Base-by-base conservation (phyloP, 495 filamentous ascomycete species). In the Oleoguttula mirabilis region DNA sequence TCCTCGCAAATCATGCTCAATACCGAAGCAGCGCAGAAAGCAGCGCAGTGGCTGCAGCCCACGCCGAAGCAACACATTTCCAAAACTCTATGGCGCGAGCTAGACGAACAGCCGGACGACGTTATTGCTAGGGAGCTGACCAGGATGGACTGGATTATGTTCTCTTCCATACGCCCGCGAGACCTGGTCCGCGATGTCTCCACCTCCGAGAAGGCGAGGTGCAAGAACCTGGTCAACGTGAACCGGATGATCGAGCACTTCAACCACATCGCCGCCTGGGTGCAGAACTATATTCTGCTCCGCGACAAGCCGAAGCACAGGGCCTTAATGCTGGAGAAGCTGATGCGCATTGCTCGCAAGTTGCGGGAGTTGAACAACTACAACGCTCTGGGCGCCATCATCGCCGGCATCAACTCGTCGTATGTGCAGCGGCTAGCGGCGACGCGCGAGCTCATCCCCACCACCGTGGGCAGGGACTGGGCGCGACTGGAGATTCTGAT, bases 261-360 rank as follows among this genome's bases (percentile, higher is more conserved):
- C 69, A 96, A 96, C 58, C 88, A 94, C 54, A 66, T 96, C 44
- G 88, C 92, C 2, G 80, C 76, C 48, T 92, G 88, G 69, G 86
- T 94, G 25, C 72, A 83, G 23, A 94, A 88, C 59, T 82, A 94
- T 68, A 77, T 96, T 41, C 72, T 98, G 5, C 75, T 96, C 47
- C 77, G 88, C 39, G 87, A 95, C 52, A 98, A 98, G 60, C 80
- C 92, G 14, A 96, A 96, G 63, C 90, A 96, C 59, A 76, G 90
- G 41, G 86, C 84, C 8, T 72, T 76, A 50, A 84, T 84, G 54
- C 64, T 96, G 34, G 90, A 96, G 60, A 94, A 93, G 56, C 92
- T 92, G 52, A 98, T 96, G 84, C 69, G 50, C 21, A 41, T 66
- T 21, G 63, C 58, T n/a, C 41, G 58, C 15, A 52, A 82, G 66